Evolutionary conservation across 345 rosid genomes (phyloP).

Genomic region (Pistacia integerrima): DNA sequence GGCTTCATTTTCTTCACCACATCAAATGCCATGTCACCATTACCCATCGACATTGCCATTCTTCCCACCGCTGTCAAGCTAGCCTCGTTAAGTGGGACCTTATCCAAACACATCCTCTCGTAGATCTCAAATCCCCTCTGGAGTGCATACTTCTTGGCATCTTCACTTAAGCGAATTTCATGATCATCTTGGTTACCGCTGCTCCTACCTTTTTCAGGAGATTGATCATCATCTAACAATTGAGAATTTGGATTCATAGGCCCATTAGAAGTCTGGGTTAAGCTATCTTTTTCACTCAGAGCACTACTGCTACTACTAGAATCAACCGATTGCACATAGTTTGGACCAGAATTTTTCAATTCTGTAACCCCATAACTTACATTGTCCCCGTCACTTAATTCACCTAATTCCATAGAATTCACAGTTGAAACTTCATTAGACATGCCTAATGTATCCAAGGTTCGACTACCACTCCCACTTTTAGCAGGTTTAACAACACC

Average conservation of each 20-base stretch:
- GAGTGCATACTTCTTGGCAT: constrained; percentile 53
- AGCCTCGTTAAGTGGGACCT: constrained; percentile 62
- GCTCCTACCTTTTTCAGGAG: constrained; percentile 6
- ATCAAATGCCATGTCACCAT: constrained; percentile 74
- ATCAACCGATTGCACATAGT: constrained; percentile 6
- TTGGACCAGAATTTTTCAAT: constrained; percentile 6
- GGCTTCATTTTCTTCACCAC: constrained; percentile 62
- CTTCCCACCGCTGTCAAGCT: constrained; percentile 63
- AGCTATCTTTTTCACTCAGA: constrained; percentile 17
- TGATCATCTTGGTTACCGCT: constrained; percentile 12
- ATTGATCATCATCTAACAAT: constrained; percentile 18
- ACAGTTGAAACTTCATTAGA: constrained; percentile 16
- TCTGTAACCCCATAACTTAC: constrained; percentile 10
- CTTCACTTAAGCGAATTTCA: constrained; percentile 43
- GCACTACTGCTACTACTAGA: not conserved
- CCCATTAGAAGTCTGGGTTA: constrained; percentile 20
- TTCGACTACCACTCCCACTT: constrained; percentile 47
- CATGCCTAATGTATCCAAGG: constrained; percentile 24
- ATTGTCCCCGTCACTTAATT: constrained; percentile 6
- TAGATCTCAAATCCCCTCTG: constrained; percentile 62
- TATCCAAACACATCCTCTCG: constrained; percentile 44
- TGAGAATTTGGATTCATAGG: constrained; percentile 15
- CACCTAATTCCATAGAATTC: constrained; percentile 17
- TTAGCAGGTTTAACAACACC: constrained; percentile 68
- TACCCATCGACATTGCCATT: constrained; percentile 59